Evolutionary conservation across 768 basidiomycete species (phyloP), one percentile per base, ranked within the genome.

Genomic region (Chlorophyllum brunneum): DNA sequence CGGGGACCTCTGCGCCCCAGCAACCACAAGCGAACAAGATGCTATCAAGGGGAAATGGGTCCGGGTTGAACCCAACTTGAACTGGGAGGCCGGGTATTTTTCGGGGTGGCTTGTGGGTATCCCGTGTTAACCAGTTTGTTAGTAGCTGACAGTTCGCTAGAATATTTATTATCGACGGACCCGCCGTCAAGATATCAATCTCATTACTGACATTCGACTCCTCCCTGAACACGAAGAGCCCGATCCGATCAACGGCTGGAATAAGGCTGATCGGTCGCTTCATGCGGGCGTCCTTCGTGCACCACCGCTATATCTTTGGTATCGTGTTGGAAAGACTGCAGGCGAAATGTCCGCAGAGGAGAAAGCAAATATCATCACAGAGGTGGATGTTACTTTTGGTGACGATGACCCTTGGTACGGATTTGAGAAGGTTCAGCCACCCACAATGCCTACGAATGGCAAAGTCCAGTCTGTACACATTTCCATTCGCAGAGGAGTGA

Each of bases 381-480:
- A 98, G 66, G 56, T 98, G n/a, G 95, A 98, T 62, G 77, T 98
- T 2, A 67, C 92, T 0, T 97, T 83, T 62, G 95, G 95, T 4
- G 85, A 92, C 51, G 87, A 85, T 48, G 74, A 78, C 6, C 82
- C 92, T 0, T 92, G 90, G 83, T 93, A 84, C 58, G 93, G 93
- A 0, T 98, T 94, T 62, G 81, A 92, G 58, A 83, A 79, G 59
- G 61, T 92, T 2, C 70, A 82, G 23, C 81, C 81, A 0, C 68
- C 86, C 0, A 79, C 86, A n/a, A 77, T 80, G 27, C 59, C 67
- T 3, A 70, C 72, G 42, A 59, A 67, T 16, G 73, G 69, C 37
- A 67, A 63, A 13, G 57, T 72, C 0, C 76, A 83, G 55, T 76
- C 76, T 34, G 84, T 84, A 5, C 83, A 78, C 68, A 54, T 94